Conservation (phyloP, 208 protist species). For the Acanthamoeba culbertsoni region DNA sequence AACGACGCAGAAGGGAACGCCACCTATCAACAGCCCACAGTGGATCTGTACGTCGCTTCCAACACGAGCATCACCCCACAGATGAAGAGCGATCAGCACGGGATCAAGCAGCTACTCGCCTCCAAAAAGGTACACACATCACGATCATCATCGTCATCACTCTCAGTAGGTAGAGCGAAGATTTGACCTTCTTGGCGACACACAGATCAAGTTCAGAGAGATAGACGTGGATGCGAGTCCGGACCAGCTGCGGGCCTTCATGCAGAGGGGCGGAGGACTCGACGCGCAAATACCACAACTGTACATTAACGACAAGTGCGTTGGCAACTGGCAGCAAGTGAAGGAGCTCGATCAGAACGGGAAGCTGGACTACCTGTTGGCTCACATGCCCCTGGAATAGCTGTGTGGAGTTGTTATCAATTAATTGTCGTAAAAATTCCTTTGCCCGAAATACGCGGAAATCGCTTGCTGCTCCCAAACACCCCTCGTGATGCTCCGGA, state of each 20-base stretch:
- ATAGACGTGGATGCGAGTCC: not conserved
- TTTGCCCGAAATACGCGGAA: no score
- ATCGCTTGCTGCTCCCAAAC: no score
- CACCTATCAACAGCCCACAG: no score
- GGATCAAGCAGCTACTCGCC: not conserved
- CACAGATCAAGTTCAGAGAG: not conserved
- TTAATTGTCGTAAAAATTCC: no score
- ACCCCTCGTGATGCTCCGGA: no score
- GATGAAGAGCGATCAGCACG: not conserved
- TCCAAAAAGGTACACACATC: not conserved
- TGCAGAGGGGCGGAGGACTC: not conserved
- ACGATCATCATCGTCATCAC: not conserved
- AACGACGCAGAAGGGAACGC: no score
- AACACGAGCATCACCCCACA: not conserved
- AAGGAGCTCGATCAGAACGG: not conserved
- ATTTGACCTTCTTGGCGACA: not conserved
- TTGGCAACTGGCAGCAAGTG: not conserved
- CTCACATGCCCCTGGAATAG: not conserved
- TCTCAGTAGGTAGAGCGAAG: no score
- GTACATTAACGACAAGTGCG: conserved; percentile 7
- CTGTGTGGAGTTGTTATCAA: no score
- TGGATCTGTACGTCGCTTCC: not conserved
- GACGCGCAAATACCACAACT: not conserved
- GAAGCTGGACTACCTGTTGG: not conserved
- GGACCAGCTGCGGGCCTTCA: not conserved